These are phyloP conservation scores for Cladophialophora psammophila DNA, from an alignment of 2,329 filamentous ascomycete genomes.

Conservation along the genomic window DNA sequence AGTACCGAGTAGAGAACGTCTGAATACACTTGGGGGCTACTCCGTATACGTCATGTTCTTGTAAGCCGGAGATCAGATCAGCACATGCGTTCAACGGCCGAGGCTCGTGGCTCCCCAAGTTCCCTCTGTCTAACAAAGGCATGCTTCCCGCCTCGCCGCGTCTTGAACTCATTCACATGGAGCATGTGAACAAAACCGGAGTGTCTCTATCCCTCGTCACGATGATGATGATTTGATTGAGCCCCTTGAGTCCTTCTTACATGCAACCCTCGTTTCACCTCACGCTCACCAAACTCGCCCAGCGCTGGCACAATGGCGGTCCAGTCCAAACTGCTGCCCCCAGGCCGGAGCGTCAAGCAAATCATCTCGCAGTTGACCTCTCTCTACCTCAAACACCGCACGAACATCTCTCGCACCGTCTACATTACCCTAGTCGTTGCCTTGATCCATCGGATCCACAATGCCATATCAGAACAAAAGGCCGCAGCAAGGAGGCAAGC, in stretches of 20 bases:
- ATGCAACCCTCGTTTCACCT: background rate
- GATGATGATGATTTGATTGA: slow-evolving; percentile 6
- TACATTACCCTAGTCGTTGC: slow-evolving; percentile 83
- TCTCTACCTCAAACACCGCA: slow-evolving; percentile 80
- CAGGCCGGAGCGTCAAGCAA: slow-evolving; percentile 68
- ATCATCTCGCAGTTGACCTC: slow-evolving; percentile 71
- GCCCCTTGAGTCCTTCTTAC: background rate
- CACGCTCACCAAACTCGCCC: background rate
- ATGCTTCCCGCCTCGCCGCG: slow-evolving; percentile 70
- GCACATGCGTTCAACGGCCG: background rate
- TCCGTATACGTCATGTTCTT: background rate
- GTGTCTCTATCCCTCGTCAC: background rate
- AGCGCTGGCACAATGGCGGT: slow-evolving; percentile 66
- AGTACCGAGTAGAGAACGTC: too few species aligned
- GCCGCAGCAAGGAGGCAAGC: slow-evolving; percentile 76
- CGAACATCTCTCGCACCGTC: slow-evolving; percentile 79
- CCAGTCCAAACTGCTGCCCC: slow-evolving; percentile 74
- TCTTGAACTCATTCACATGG: slow-evolving; percentile 80
- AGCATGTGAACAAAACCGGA: slow-evolving; percentile 72
- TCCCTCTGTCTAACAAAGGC: slow-evolving; percentile 47
- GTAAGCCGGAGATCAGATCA: background rate
- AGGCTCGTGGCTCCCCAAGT: background rate
- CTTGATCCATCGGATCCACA: slow-evolving; percentile 84
- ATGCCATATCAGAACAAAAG: slow-evolving; percentile 92
- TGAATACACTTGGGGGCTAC: too few species aligned